phyloP scores from a whole-genome alignment of 2,329 filamentous ascomycete genomes.

The Keithomyces neogunnii region DNA sequence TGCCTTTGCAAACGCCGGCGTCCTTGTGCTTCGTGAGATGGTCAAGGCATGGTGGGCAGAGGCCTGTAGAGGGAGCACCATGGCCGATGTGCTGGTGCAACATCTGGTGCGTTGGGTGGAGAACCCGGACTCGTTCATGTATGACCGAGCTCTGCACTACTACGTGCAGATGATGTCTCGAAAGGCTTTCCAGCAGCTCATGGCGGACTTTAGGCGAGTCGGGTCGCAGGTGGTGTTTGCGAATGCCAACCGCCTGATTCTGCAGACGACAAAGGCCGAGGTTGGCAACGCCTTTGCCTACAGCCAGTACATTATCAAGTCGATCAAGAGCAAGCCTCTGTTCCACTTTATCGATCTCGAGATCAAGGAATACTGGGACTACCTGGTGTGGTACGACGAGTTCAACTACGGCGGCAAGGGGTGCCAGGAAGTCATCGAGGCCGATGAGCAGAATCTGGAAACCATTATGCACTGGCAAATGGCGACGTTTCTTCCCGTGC shows the following conservation, averaged over 20 bases:
- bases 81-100: constrained; percentile 97
- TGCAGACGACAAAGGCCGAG: constrained; percentile 94
- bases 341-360: constrained; percentile 97
- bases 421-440: constrained; percentile 71
- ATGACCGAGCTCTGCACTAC: constrained; percentile 88
- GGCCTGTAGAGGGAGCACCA: constrained; percentile 78
- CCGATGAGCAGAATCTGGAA: constrained; percentile 66
- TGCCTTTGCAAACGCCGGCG: constrained; percentile 85
- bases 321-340: constrained; percentile 87
- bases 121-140: constrained; percentile 85
- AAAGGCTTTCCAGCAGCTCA: constrained; percentile 93
- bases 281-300: constrained; percentile 96
- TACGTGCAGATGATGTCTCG: constrained; percentile 98
- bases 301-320: constrained; percentile 95
- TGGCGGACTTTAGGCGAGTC: constrained; percentile 92
- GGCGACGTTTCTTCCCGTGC: constrained; percentile 72
- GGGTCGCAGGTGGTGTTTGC: constrained; percentile 96
- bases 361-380: constrained; percentile 99
- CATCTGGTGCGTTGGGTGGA: constrained; percentile 97
- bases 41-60: constrained; percentile 98
- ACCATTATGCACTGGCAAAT: constrained; percentile 99
- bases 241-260: constrained; percentile 74
- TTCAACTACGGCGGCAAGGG: constrained; percentile 98
- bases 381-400: constrained; percentile 96
- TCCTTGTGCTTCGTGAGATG: constrained; percentile 91